These are phyloP conservation scores for Yamadazyma buinensis DNA, from an alignment of 1,139 yeast genomes.

Conservation along the genomic window DNA sequence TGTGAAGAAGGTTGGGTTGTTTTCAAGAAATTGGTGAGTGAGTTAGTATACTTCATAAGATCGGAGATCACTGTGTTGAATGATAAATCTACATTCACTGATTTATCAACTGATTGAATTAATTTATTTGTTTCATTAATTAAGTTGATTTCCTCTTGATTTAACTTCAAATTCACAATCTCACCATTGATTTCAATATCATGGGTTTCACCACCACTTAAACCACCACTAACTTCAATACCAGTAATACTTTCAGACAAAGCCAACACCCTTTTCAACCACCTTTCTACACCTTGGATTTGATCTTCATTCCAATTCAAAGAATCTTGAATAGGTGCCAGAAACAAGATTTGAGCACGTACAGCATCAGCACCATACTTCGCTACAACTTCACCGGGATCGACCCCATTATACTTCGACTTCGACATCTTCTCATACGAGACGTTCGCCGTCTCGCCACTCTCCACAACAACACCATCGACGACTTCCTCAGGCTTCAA, in stretches of 20 bases:
- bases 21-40: constrained; percentile 40
- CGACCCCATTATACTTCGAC: constrained; percentile 91
- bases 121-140: constrained; percentile 57
- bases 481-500: constrained; percentile 72
- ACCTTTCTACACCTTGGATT: constrained; percentile 81
- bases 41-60: constrained; percentile 78
- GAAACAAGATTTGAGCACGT: constrained; percentile 90
- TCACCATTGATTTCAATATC: constrained; percentile 21
- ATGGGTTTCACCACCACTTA: background rate
- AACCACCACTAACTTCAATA: background rate
- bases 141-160: constrained; percentile 46
- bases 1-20: constrained; percentile 21
- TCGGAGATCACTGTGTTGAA: constrained; percentile 86
- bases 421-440: constrained; percentile 93
- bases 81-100: constrained; percentile 58
- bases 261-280: constrained; percentile 66
- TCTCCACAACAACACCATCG: constrained; percentile 43
- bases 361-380: constrained; percentile 92
- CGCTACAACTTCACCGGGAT: constrained; percentile 74
- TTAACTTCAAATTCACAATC: constrained; percentile 20
- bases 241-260: constrained; percentile 23
- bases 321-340: constrained; percentile 81
- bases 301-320: constrained; percentile 88
- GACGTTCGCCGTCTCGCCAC: constrained; percentile 51
- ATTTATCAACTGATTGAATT: constrained; percentile 47